Percentiles rank a stretch among this genome's conserved stretches.
Conservation (phyloP, 805 yeast genomes). For the Lipomyces sp. region DNA sequence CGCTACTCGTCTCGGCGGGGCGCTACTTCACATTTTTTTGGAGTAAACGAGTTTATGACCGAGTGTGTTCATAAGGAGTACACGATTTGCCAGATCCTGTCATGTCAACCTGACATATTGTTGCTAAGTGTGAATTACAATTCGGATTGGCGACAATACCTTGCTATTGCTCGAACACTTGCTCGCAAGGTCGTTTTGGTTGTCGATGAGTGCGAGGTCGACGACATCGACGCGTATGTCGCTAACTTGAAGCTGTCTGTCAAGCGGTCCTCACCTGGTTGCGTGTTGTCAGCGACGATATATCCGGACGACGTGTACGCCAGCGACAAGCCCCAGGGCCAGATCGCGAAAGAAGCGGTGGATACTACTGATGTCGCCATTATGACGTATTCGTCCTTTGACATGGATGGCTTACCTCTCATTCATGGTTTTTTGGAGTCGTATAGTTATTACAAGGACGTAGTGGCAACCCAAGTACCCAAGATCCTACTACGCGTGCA, state of each 20-base stretch:
- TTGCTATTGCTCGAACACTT: neutral
- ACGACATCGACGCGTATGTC: constrained; percentile 3
- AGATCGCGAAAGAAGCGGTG: neutral
- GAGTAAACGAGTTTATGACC: neutral
- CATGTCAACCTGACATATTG: neutral
- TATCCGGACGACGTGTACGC: neutral
- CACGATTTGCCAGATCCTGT: neutral
- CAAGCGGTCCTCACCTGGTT: neutral
- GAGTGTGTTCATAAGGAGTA: neutral
- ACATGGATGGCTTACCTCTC: neutral
- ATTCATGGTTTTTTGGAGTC: neutral
- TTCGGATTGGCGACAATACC: neutral
- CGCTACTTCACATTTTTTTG: neutral
- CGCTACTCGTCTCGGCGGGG: constrained; percentile 1
- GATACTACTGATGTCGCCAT: neutral
- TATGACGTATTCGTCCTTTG: neutral
- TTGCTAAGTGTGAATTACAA: neutral
- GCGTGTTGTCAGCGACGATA: neutral
- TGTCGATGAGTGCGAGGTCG: neutral
- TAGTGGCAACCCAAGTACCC: neutral
- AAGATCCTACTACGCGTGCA: neutral
- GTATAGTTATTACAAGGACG: neutral
- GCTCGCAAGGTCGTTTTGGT: neutral
- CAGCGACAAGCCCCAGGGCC: neutral
- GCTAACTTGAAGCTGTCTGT: neutral